These are phyloP conservation scores for Coniochaeta prunicola DNA, from an alignment of 2,329 filamentous ascomycete species.

Conservation along the genomic window DNA sequence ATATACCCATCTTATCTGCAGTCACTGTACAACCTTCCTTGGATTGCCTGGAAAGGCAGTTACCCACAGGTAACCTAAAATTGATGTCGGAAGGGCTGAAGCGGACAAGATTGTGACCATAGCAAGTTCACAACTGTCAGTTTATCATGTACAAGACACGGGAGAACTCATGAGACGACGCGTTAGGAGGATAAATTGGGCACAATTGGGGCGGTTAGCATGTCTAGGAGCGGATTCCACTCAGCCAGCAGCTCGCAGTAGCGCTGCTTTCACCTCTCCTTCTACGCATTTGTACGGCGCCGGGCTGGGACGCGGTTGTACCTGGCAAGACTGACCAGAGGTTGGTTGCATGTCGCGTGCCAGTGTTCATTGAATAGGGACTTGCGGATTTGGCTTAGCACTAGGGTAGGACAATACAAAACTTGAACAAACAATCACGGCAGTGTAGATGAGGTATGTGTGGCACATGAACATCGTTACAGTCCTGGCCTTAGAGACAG, in stretches of 20 bases:
- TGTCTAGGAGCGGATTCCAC: neutral
- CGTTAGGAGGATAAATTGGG: neutral
- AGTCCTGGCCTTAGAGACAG: too few species aligned
- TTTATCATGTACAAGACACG: neutral
- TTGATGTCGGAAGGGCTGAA: neutral
- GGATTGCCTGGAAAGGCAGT: neutral
- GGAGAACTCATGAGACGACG: neutral
- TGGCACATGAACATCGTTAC: too few species aligned
- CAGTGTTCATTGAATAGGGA: neutral
- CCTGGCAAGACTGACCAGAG: neutral
- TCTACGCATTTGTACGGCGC: neutral
- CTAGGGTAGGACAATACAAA: neutral
- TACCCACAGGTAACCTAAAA: neutral
- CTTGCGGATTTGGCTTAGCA: neutral
- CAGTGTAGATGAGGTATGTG: neutral
- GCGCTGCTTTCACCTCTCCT: neutral
- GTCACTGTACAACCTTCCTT: neutral
- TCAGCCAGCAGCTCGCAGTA: neutral
- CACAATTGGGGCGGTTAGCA: neutral
- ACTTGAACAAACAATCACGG: neutral
- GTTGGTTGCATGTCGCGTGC: neutral
- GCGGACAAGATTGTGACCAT: neutral
- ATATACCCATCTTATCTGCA: neutral
- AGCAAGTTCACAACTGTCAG: neutral
- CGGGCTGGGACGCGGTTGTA: neutral